Percentiles rank a stretch among this genome's conserved stretches.
These are phyloP conservation scores for Dacryopinax spathularia DNA, from an alignment of 768 basidiomycete genomes.

Conservation along the genomic window DNA sequence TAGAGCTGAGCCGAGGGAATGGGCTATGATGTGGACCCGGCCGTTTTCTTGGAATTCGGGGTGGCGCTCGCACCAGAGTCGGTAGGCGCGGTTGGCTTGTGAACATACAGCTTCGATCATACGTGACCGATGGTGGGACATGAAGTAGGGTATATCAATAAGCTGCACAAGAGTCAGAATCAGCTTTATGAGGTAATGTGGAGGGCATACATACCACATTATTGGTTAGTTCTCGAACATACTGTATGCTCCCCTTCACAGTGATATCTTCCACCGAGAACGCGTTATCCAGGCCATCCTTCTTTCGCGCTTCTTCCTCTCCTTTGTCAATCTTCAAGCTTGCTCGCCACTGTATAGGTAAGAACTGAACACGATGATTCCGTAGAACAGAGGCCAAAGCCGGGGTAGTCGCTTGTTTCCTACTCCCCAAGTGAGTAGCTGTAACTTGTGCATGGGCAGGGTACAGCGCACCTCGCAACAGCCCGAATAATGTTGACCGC, in stretches of 20 bases:
- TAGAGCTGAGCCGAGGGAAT: slow-evolving; percentile 31
- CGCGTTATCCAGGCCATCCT: slow-evolving; percentile 29
- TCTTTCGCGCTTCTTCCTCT: slow-evolving; percentile 23
- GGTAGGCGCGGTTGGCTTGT: slow-evolving; percentile 30
- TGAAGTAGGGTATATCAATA: slow-evolving; percentile 32
- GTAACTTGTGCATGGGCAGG: background rate
- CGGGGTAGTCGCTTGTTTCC: slow-evolving; percentile 27
- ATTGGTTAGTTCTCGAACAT: slow-evolving; percentile 30
- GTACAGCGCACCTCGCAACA: slow-evolving; percentile 21
- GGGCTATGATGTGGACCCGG: slow-evolving; percentile 30
- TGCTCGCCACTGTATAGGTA: slow-evolving; percentile 33
- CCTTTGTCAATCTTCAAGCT: slow-evolving; percentile 23
- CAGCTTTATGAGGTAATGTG: background rate
- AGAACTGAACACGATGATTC: slow-evolving; percentile 28
- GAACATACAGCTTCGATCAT: slow-evolving; percentile 32
- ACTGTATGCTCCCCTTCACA: slow-evolving; percentile 29
- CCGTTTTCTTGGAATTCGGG: slow-evolving; percentile 28
- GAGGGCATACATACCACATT: slow-evolving; percentile 17
- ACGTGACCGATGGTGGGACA: slow-evolving; percentile 29
- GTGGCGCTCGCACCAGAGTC: slow-evolving; percentile 31
- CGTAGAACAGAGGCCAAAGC: slow-evolving; percentile 30
- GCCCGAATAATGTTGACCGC: slow-evolving; percentile 29
- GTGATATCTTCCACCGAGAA: slow-evolving; percentile 32
- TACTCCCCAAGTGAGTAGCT: slow-evolving; percentile 5
- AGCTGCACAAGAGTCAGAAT: slow-evolving; percentile 11